A percentile compares a stretch with the other conserved stretches of the same genome.
Conservation (phyloP, 2,329 filamentous ascomycete genomes). For the Gremmenia infestans region DNA sequence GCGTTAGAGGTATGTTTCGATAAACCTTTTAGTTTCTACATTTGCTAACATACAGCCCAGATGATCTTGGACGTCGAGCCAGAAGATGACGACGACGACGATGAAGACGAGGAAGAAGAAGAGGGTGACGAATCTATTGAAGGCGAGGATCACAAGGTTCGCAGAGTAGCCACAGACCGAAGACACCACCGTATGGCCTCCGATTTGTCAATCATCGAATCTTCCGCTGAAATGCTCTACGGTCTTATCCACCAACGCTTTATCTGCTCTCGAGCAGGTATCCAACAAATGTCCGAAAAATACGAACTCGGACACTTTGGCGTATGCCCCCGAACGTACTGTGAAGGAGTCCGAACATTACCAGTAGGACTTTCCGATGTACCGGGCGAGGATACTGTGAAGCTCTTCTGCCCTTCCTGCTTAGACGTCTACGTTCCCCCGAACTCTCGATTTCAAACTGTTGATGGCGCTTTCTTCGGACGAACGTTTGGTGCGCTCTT, state of each 20-base stretch:
- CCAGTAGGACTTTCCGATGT: conserved; percentile 93
- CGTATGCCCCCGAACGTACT: conserved; percentile 89
- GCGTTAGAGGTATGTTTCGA: conserved; percentile 65
- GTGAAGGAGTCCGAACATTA: conserved; percentile 82
- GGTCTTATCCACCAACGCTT: conserved; percentile 97
- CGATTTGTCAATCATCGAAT: conserved; percentile 93
- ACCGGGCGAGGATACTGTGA: conserved; percentile 94
- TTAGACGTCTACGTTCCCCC: conserved; percentile 96
- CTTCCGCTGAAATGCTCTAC: conserved; percentile 95
- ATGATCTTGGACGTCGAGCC: conserved; percentile 99
- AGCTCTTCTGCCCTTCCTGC: conserved; percentile 95
- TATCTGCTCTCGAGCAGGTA: conserved; percentile 92
- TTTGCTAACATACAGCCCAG: conserved; percentile 34
- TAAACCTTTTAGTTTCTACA: neutral
- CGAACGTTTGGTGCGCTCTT: conserved; percentile 96
- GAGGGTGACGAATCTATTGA: conserved; percentile 66
- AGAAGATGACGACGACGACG: conserved; percentile 85
- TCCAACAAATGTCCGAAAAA: conserved; percentile 99
- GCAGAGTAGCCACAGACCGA: conserved; percentile 53
- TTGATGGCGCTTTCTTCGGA: conserved; percentile 96
- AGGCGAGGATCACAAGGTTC: conserved; percentile 49
- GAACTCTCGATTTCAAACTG: conserved; percentile 94
- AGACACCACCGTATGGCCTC: conserved; percentile 82
- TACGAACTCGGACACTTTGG: conserved; percentile 97
- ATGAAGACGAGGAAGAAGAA: conserved; percentile 63